Percentiles rank a stretch among this genome's conserved stretches.
These are phyloP conservation scores for Fusarium cicatricum DNA, from an alignment of 2,329 filamentous ascomycete genomes.

Conservation along the genomic window DNA sequence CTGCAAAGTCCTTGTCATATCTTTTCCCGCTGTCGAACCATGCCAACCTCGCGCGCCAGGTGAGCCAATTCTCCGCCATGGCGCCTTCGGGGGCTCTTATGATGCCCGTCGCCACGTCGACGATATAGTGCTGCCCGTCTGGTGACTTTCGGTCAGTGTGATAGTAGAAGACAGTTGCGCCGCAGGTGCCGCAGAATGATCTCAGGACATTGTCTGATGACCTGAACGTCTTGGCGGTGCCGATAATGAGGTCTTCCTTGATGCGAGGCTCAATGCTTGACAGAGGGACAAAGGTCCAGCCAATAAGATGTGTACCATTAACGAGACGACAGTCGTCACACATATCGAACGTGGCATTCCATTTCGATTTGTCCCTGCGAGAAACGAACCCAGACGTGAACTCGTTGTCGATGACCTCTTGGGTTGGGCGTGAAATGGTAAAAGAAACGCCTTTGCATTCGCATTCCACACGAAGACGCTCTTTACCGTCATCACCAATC, in stretches of 20 bases:
- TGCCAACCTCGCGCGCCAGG: conserved; percentile 52
- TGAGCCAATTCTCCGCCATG: conserved; percentile 56
- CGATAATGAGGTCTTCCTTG: conserved; percentile 48
- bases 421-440: conserved; percentile 51
- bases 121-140: conserved; percentile 46
- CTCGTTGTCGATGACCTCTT: conserved; percentile 42
- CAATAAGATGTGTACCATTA: conserved; percentile 52
- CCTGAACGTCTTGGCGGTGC: conserved; percentile 54
- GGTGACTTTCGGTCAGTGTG: conserved; percentile 39
- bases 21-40: conserved; percentile 46
- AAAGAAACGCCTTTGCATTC: conserved; percentile 59
- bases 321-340: conserved; percentile 56
- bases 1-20: conserved; percentile 49
- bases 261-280: conserved; percentile 49
- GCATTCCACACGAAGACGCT: conserved; percentile 54
- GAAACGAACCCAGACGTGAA: conserved; percentile 48
- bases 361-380: conserved; percentile 50
- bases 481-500: conserved; percentile 46
- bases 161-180: conserved; percentile 54
- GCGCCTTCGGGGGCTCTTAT: conserved; percentile 55
- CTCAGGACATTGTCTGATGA: conserved; percentile 51
- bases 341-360: conserved; percentile 52
- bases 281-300: conserved; percentile 55
- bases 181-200: conserved; percentile 57
- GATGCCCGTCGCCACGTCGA: conserved; percentile 55